Base-by-base conservation (phyloP, 208 protist species). In the Leishmania major region DNA sequence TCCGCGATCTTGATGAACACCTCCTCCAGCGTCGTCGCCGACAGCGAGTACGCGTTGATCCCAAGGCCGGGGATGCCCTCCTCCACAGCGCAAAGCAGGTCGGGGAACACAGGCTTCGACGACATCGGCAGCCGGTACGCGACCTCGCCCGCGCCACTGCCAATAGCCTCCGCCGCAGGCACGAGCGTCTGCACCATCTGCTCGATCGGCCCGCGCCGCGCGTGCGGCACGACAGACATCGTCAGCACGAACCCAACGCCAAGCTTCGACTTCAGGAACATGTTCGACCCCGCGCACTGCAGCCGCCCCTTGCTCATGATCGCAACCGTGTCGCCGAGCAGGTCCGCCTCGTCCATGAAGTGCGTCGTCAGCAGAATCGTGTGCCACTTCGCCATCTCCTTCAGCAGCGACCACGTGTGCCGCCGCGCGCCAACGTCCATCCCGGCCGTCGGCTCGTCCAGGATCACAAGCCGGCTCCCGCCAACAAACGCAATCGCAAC, bases 321-420 rank as follows among this genome's bases (percentile, higher is more conserved):
- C 3, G 93, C 97, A 71, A 99, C 97, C 37, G 91, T 89, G 84
- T 99, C 91, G 49, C 93, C 91, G 17, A 99, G 90, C 6, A 97
- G 75, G 84, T 99, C 98, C 3, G 99, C 99, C 85, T 99, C 99
- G 77, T 99, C 98, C 98, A 99, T 99, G 84, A 94, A 98, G 82
- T 99, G 98, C 17, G 96, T 97, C 40, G 83, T 92, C 59, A 95
- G 79, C 4, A 95, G 66, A 59, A 95, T 93, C 31, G 86, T 95
- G 81, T 87, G 91, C 35, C 43, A 55, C 7, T 70, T 70, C 79
- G 80, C 60, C 79, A 91, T 87, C 10, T 76, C 28, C 0, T 87
- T 75, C 77, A 94, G 77, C 31, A 97, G 77, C 13, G 83, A 81
- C 96, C 96, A 98, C 51, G 94, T 89, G 77, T 90, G 89, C 17